Evolutionary conservation across 768 basidiomycete species (phyloP).

Genomic region (Amanita polypyramis): DNA sequence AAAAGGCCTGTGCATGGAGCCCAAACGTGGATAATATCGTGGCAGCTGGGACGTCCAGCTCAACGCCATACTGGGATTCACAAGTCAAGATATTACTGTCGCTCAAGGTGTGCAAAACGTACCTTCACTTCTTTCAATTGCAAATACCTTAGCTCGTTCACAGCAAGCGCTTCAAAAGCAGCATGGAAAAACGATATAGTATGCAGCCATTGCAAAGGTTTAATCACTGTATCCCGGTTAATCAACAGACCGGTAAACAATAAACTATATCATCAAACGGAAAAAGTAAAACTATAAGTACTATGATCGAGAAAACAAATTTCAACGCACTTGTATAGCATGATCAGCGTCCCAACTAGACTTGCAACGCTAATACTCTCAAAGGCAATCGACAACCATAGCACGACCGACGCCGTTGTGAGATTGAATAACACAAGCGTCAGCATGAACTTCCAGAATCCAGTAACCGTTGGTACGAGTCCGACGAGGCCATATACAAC

Average conservation of each 20-base stretch:
- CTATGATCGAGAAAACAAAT: background rate
- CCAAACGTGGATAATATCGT: slow-evolving; percentile 94
- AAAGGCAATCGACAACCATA: slow-evolving; percentile 85
- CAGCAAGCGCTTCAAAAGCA: slow-evolving; percentile 94
- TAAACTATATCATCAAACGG: no score
- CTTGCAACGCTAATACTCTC: slow-evolving; percentile 83
- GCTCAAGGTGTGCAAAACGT: slow-evolving; percentile 14
- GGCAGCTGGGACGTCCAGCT: slow-evolving; percentile 92
- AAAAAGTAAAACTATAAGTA: background rate
- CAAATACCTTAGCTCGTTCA: slow-evolving; percentile 92
- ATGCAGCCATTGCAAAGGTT: slow-evolving; percentile 74
- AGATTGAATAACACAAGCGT: slow-evolving; percentile 94
- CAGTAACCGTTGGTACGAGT: slow-evolving; percentile 79
- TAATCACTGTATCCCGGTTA: slow-evolving; percentile 78
- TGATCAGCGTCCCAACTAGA: slow-evolving; percentile 87
- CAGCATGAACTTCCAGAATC: slow-evolving; percentile 98
- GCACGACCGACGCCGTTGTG: slow-evolving; percentile 85
- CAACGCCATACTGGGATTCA: slow-evolving; percentile 75
- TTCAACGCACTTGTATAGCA: slow-evolving; percentile 95
- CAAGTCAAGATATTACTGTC: background rate
- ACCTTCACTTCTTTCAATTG: slow-evolving; percentile 89
- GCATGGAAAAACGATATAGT: slow-evolving; percentile 98
- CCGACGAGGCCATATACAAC: slow-evolving; percentile 95
- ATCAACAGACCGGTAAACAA: slow-evolving; percentile 93
- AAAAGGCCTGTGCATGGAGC: slow-evolving; percentile 89